Evolutionary conservation across 768 basidiomycete species (phyloP), one percentile per base, ranked within the genome.

Genomic region (Gymnopilus junonius): DNA sequence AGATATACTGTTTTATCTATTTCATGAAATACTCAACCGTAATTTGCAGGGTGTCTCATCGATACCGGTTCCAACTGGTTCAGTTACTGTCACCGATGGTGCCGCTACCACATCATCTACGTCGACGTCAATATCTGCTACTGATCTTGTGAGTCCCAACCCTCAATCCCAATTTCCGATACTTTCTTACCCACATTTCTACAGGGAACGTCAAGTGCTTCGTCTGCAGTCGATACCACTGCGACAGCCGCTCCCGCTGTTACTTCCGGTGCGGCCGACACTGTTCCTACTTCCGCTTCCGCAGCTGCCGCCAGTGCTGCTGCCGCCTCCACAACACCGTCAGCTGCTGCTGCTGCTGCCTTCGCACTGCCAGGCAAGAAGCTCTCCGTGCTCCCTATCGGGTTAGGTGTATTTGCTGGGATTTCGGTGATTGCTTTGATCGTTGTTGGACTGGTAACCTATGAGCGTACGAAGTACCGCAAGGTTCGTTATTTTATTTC

Each of bases 401-500:
- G 93, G 66, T 82, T 95, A 43, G 91, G 90, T 55, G 84, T 95
- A 10, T 94, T 92, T 71, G 92, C 89, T 48, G 93, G 93, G 65
- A 89, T 97, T 62, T 92, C 92, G 31, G 90, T 90, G 8, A 89
- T 95, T 68, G 91, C 90, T 17, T 74, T 97, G 67, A 87, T 91
- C 64, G 87, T 92, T 23, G 91, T 96, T 61, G 89, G 85, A 55
- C 79, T 94, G 74, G 93, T 95, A 66, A 94, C 93, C 6, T 93
- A 89, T 71, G 93, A 96, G 81, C 86, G 95, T 50, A 87, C 92
- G 25, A 91, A 90, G 76, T 93, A 93, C 72, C 89, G 93, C 80
- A 91, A 87, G 83, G 93, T 92, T 62, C 59, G 84, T 78, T 53
- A 8, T 14, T 8, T 59, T 8, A 14, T 10, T 62, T 11, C 12